Evolutionary conservation across 352 stramenopile species (phyloP).

Genomic region (Pythium oligandrum): DNA sequence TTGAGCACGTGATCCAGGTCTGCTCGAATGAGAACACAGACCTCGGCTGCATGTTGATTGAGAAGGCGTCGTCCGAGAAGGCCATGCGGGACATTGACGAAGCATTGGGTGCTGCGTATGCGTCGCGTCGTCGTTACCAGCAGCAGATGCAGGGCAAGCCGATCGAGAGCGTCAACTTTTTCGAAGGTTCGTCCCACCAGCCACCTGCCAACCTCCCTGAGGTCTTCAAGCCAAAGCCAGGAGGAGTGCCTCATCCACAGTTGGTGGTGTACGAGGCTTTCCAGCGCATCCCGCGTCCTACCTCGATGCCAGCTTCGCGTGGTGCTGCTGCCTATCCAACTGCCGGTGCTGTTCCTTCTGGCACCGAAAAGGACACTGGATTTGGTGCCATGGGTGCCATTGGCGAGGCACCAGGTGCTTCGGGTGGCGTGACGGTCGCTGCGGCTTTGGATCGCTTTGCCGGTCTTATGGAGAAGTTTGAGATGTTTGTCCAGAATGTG

Average conservation of each 20-base stretch:
- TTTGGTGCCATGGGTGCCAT: conserved; percentile 4
- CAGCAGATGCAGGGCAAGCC: conserved; percentile 85
- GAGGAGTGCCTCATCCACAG: conserved; percentile 90
- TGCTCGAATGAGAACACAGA: conserved; percentile 99
- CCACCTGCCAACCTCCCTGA: conserved; percentile 87
- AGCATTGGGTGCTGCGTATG: conserved; percentile 84
- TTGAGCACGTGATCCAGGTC: conserved; percentile 97
- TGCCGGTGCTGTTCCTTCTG: conserved; percentile 5
- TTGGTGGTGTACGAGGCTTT: conserved; percentile 98
- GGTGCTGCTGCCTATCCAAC: conserved; percentile 24
- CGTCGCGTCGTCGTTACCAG: conserved; percentile 76
- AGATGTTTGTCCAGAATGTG: conserved; percentile 86
- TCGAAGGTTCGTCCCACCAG: conserved; percentile 65
- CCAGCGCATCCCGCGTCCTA: conserved; percentile 91
- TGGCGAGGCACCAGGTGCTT: conserved; percentile 8
- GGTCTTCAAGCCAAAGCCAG: conserved; percentile 91
- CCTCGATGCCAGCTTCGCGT: conserved; percentile 82
- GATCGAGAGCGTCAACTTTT: conserved; percentile 60
- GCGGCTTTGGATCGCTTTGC: conserved; percentile 79
- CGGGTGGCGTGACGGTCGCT: conserved; percentile 56
- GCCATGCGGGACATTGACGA: conserved; percentile 98
- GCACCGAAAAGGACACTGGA: conserved; percentile 18
- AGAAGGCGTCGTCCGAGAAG: conserved; percentile 99
- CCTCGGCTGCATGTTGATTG: conserved; percentile 98
- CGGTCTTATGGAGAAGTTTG: conserved; percentile 81